Percentiles rank a stretch among this genome's conserved stretches.
phyloP scores from a whole-genome alignment of 2,329 filamentous ascomycete genomes.

The Penicillium sp. region DNA sequence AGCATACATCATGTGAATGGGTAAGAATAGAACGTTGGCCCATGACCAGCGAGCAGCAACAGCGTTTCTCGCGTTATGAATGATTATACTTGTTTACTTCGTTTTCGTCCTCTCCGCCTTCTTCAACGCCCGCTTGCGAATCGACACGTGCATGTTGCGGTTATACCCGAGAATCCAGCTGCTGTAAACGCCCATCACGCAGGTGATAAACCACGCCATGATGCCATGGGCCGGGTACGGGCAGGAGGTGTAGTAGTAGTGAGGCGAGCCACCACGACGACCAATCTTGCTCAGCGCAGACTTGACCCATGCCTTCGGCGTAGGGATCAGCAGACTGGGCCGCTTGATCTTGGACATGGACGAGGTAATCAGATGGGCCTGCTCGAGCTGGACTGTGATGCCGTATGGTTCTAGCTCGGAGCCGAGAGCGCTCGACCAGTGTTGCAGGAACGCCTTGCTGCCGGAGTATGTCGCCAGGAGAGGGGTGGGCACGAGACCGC shows the following conservation, averaged over 20 bases:
- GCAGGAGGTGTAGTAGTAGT: conserved; percentile 77
- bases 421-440: conserved; percentile 85
- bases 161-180: conserved; percentile 58
- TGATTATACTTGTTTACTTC: neutral
- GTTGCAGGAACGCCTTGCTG: conserved; percentile 95
- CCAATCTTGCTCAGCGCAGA: conserved; percentile 77
- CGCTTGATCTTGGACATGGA: conserved; percentile 96
- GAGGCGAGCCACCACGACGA: conserved; percentile 69
- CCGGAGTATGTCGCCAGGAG: conserved; percentile 94
- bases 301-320: conserved; percentile 75
- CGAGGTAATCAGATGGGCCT: conserved; percentile 89
- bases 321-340: conserved; percentile 72
- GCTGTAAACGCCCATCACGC: conserved; percentile 57
- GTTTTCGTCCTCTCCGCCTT: conserved; percentile 71
- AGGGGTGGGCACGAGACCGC: conserved; percentile 85
- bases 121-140: conserved; percentile 73
- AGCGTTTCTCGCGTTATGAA: neutral
- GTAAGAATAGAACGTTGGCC: neutral
- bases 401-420: conserved; percentile 76
- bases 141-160: conserved; percentile 72
- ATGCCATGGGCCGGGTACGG: conserved; percentile 90
- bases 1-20: neutral
- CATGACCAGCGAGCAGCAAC: neutral
- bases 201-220: conserved; percentile 75
- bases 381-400: conserved; percentile 83